These are phyloP conservation scores for Quercus agrifolia DNA, from an alignment of 306 rosid species.

Conservation along the genomic window DNA sequence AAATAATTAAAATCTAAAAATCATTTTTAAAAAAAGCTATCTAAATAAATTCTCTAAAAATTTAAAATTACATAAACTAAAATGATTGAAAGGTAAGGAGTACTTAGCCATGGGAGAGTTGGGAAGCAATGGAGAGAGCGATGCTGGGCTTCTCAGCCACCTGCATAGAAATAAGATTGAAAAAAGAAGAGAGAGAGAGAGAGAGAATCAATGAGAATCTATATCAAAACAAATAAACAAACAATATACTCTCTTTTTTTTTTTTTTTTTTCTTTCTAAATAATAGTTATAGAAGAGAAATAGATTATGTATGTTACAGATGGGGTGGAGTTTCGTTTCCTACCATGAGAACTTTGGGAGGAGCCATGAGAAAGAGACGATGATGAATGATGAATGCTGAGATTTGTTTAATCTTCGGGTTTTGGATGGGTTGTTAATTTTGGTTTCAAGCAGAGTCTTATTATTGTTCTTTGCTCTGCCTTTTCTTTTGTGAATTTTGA, in stretches of 20 bases:
- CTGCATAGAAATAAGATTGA: slow-evolving; percentile 26
- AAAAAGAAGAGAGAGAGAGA: not conserved
- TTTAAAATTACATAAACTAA: not conserved
- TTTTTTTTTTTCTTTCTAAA: not conserved
- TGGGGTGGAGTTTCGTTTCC: not conserved
- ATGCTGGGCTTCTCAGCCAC: slow-evolving; percentile 95
- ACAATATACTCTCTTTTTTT: not conserved
- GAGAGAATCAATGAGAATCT: not conserved
- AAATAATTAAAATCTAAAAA: too few species aligned
- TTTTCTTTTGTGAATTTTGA: too few species aligned
- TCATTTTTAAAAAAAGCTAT: too few species aligned
- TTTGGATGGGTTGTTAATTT: too few species aligned
- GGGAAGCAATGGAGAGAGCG: slow-evolving; percentile 80
- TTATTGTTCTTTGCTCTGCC: too few species aligned
- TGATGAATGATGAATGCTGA: too few species aligned
- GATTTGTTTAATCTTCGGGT: too few species aligned
- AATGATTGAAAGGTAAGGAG: not conserved
- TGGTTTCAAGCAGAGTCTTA: too few species aligned
- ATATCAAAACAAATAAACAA: not conserved
- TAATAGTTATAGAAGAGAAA: too few species aligned
- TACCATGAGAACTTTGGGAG: slow-evolving; percentile 53
- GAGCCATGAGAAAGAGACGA: slow-evolving; percentile 26
- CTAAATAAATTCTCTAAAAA: too few species aligned
- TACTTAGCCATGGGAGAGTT: slow-evolving; percentile 75
- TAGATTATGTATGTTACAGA: not conserved